These are phyloP conservation scores for Pichia pseudocactophila DNA, from an alignment of 805 yeast genomes.

Conservation along the genomic window DNA sequence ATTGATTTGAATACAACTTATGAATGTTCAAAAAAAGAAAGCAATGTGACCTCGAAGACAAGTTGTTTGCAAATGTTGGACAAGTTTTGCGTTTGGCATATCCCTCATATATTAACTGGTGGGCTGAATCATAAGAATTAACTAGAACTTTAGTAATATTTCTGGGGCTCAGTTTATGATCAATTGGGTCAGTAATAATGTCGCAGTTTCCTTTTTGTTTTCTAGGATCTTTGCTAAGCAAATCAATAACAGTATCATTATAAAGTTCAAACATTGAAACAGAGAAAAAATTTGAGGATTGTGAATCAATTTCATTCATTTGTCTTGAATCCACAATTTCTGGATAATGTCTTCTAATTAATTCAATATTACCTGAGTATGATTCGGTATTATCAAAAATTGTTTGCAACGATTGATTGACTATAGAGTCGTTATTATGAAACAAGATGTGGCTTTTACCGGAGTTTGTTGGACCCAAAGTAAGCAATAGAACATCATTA, in stretches of 20 bases:
- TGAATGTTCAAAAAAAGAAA: constrained; percentile 31
- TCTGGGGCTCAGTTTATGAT: constrained; percentile 36
- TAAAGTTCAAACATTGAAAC: constrained; percentile 47
- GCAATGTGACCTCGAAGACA: constrained; percentile 46
- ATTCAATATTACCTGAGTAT: constrained; percentile 1
- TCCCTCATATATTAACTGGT: constrained; percentile 31
- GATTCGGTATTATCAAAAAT: constrained; percentile 17
- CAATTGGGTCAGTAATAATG: constrained; percentile 34
- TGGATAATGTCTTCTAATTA: constrained; percentile 9
- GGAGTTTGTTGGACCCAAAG: constrained; percentile 46
- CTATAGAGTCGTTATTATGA: constrained; percentile 21
- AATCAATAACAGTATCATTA: constrained; percentile 37
- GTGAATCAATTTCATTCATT: background rate
- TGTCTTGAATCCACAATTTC: background rate
- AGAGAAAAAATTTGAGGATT: constrained; percentile 22
- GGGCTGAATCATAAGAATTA: constrained; percentile 30
- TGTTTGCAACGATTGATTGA: constrained; percentile 15
- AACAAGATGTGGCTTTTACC: constrained; percentile 38
- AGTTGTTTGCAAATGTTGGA: constrained; percentile 34
- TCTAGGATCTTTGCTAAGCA: constrained; percentile 17
- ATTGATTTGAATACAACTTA: constrained; percentile 15
- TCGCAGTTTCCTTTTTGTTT: constrained; percentile 27
- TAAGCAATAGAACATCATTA: constrained; percentile 36
- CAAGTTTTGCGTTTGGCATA: constrained; percentile 30
- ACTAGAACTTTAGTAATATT: constrained; percentile 34